Evolutionary conservation across 1,139 yeast species (phyloP).

Genomic region (Geotrichum australiense): DNA sequence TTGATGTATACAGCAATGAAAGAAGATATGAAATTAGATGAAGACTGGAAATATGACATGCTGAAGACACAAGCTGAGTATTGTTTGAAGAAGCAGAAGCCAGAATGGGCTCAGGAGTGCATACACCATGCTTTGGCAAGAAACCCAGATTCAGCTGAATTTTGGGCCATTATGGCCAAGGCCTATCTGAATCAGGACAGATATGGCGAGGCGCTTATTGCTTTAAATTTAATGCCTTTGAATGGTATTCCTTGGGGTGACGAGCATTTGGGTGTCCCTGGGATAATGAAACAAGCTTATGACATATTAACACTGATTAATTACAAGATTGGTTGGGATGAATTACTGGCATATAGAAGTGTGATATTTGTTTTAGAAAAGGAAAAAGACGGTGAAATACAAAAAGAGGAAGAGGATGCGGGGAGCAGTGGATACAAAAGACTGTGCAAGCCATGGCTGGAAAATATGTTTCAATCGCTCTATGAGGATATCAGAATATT

Average conservation of each 20-base stretch:
- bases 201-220: constrained; percentile 2
- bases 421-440: neutral
- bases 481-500: neutral
- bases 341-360: constrained; percentile 1
- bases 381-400: neutral
- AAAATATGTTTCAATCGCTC: neutral
- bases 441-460: neutral
- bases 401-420: neutral
- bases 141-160: constrained; percentile 2
- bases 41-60: constrained; percentile 35
- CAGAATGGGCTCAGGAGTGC: constrained; percentile 64
- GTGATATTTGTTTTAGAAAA: constrained; percentile 3
- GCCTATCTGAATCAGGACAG: constrained; percentile 1
- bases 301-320: neutral
- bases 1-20: constrained; percentile 60
- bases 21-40: constrained; percentile 34
- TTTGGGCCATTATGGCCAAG: constrained; percentile 1
- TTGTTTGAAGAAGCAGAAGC: constrained; percentile 55
- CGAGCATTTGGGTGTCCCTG: neutral
- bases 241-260: neutral
- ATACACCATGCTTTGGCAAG: neutral
- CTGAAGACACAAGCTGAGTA: constrained; percentile 61
- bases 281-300: neutral
- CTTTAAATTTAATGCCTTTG: constrained; percentile 3
- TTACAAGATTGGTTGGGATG: constrained; percentile 5